Conservation (phyloP, 306 rosid genomes). For the Acacia melanoxylon region DNA sequence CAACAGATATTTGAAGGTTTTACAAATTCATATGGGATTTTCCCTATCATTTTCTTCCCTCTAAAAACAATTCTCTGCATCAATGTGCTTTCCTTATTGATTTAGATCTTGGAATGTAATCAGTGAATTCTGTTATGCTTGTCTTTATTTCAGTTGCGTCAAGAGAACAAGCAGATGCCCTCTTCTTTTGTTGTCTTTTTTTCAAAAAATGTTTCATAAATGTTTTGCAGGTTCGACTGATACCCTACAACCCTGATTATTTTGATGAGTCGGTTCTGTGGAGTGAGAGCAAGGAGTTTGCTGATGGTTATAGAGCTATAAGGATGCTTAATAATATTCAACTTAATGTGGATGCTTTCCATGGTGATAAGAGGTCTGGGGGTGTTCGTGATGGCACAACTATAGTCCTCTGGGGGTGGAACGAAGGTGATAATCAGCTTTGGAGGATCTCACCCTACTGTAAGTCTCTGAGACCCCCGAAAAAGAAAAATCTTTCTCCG, state of each 20-base stretch:
- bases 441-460: constrained; percentile 76
- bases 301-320: constrained; percentile 63
- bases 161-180: background rate
- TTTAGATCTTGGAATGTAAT: background rate
- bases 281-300: constrained; percentile 74
- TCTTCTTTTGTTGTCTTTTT: too few relatives aligned
- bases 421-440: constrained; percentile 76
- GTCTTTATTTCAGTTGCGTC: background rate
- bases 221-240: constrained; percentile 62
- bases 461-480: constrained; percentile 41
- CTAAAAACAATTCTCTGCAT: constrained; percentile 8
- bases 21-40: too few relatives aligned
- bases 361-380: constrained; percentile 75
- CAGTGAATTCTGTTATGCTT: background rate
- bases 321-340: constrained; percentile 81
- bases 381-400: constrained; percentile 85
- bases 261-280: constrained; percentile 80
- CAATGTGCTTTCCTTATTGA: background rate
- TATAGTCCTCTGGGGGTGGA: constrained; percentile 76
- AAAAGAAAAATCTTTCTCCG: background rate
- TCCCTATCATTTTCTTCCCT: background rate
- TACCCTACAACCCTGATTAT: constrained; percentile 52
- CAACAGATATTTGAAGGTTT: too few relatives aligned
- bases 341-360: constrained; percentile 79
- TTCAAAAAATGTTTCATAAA: background rate